Evolutionary conservation across 2,329 filamentous ascomycete species (phyloP), one percentile per base, ranked within the genome.

Genomic region (Colletotrichum higginsianum): DNA sequence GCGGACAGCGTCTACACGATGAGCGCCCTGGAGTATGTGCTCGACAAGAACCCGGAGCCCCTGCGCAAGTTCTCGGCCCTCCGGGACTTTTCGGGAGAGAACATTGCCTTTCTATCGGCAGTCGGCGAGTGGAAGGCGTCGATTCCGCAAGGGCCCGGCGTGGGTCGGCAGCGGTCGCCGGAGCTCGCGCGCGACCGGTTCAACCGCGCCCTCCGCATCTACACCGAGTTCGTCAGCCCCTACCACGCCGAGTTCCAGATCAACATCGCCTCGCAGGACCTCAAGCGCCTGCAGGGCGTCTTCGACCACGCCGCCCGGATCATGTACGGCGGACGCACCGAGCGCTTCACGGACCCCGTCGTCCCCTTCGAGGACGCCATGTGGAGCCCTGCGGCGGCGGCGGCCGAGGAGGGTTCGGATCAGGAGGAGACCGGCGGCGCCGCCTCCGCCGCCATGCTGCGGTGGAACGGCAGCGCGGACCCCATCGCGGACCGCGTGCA

Each of bases 1-100:
- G 71, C 80, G 38, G 77, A 77, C 71, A 78, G 78, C 40, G 76
- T 72, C 7, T 68, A 49, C 47, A 89, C 88, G 55, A 91, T 92
- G 87, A 83, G 85, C 52, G 89, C 90, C 0, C 85, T 93, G 2
- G 90, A 93, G 73, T 84, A 88, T 70, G 88, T 90, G 5, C 82
- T 93, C 0, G 82, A 86, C 65, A 84, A 85, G 61, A 91, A 92
- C 77, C 88, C 89, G 0, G 82, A 85, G 5, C 88, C 89, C 0
- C 84, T 93, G 0, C 88, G 91, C 67, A 81, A 89, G 63, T 93
- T 92, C 77, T 91, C 91, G 0, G 90, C 91, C 0, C 83, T 88
- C 1, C 85, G 87, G 46, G 91, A 93, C 75, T 93, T 93, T 77
- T 92, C 91, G 0, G 91, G 90, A 16, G 91, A 93, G 78, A 93